These are phyloP conservation scores for Boehmeria nivea DNA, from an alignment of 306 rosid genomes.

Conservation along the genomic window DNA sequence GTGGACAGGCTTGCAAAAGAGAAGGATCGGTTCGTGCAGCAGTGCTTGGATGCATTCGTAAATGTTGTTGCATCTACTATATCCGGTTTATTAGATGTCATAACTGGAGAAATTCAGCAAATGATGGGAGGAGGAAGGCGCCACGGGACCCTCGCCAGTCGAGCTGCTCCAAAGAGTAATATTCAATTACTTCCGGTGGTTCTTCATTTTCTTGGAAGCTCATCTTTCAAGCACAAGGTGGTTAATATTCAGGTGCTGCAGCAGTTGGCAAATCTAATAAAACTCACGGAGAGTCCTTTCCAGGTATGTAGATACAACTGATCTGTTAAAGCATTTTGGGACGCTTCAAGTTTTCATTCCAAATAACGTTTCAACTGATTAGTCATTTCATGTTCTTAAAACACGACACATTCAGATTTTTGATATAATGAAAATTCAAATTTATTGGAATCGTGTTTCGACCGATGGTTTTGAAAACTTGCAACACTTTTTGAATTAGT, in stretches of 20 bases:
- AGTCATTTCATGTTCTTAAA: no score
- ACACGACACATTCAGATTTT: no score
- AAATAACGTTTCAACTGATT: no score
- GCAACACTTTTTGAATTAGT: neutral
- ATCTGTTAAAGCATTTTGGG: neutral
- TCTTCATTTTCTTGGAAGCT: constrained; percentile 89
- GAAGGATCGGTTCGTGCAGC: constrained; percentile 69
- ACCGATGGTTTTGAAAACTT: no score
- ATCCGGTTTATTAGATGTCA: constrained; percentile 74
- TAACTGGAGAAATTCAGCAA: constrained; percentile 80
- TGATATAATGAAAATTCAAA: no score
- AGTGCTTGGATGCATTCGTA: constrained; percentile 73
- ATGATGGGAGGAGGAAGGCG: constrained; percentile 91
- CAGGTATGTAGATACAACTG: constrained; percentile 51
- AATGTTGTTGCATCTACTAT: constrained; percentile 65
- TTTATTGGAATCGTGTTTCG: no score
- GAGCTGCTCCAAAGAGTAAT: constrained; percentile 77
- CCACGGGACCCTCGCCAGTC: constrained; percentile 67
- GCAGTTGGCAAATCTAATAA: constrained; percentile 76
- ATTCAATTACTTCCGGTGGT: constrained; percentile 84
- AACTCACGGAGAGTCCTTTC: constrained; percentile 75
- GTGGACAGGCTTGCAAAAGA: constrained; percentile 90
- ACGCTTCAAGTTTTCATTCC: neutral
- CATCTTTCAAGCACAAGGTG: constrained; percentile 76
- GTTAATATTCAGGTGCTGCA: constrained; percentile 60